Base-by-base conservation (phyloP, 257 asterid species). In the Solanum ossicruentum region DNA sequence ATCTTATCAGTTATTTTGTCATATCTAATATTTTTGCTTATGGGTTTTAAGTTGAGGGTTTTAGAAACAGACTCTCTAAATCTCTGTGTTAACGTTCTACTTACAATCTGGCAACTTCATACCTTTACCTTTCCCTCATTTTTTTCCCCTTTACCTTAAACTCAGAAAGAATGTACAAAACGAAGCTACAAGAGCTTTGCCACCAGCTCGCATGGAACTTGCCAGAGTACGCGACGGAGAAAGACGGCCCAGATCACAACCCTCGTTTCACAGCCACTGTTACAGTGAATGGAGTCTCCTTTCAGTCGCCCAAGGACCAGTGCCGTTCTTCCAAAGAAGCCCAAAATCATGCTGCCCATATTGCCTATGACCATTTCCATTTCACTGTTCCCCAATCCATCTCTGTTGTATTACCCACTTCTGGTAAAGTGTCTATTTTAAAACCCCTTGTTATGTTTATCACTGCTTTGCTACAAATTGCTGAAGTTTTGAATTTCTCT, bases 131-230 rank as follows among this genome's bases (percentile, higher is more conserved):
- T 58, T 12, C 49, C 66, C 66, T 58, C 66, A 58, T 20, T 58
- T 58, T 58, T 58, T 4, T 58, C 10, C 23, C 13, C 21, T 17
- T 16, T 8, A 67, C 57, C 11, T 39, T 73, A 15, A 21, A 47
- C 43, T 13, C 26, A 12, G 23, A 10, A 18, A 20, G 23, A 80
- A 95, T 95, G 97, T 90, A 83, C 84, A 95, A 95, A 84, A 83
- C 87, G 21, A 91, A 86, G 90, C 85, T 94, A 61, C 97, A 94
- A 85, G 98, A 92, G 89, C 52, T 93, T 0, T 94, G 97, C 23
- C 98, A 94, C 75, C 81, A 88, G 43, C 45, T 41, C 18, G 66
- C 83, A 2, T 92, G 97, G 97, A 88, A 86, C 11, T 85, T 92
- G 52, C 98, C 99, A 3, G 88, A 84, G 8, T 95, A 95, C 85